Percentiles rank a stretch among this genome's conserved stretches.
Evolutionary conservation across 176 grass and related monocot genomes (phyloP).

Genomic region (Pontederia paniculata): DNA sequence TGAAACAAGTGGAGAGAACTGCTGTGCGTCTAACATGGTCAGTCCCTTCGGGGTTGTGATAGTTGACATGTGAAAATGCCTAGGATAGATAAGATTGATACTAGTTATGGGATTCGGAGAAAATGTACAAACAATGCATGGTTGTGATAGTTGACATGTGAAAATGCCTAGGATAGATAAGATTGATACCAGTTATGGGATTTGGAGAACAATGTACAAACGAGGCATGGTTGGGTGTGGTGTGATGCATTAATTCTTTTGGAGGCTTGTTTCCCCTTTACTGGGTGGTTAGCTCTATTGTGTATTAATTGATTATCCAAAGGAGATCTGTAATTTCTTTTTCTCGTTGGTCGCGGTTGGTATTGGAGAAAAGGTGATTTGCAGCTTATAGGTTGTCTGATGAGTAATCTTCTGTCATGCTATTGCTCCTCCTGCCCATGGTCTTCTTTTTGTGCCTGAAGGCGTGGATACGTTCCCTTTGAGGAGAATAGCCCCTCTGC

Average conservation of each 20-base stretch:
- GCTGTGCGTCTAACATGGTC: constrained; percentile 22
- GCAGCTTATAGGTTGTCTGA: too few relatives aligned
- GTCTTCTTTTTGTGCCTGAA: too few relatives aligned
- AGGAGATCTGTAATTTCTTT: neutral
- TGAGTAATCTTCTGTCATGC: too few relatives aligned
- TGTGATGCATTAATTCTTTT: constrained; percentile 56
- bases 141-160: constrained; percentile 7
- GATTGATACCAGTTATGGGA: constrained; percentile 36
- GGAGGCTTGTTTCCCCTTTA: constrained; percentile 15
- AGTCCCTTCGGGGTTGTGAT: constrained; percentile 8
- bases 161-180: too few relatives aligned
- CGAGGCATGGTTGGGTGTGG: constrained; percentile 10
- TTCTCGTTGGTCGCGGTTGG: neutral
- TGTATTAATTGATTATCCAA: constrained; percentile 25
- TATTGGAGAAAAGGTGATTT: too few relatives aligned
- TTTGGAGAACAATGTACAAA: constrained; percentile 39
- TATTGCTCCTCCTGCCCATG: too few relatives aligned
- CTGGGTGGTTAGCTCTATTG: constrained; percentile 18
- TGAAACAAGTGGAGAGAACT: constrained; percentile 11
- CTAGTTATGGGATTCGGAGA: constrained; percentile 40
- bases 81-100: constrained; percentile 36
- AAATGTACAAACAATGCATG: constrained; percentile 31
- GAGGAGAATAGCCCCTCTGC: too few relatives aligned
- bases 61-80: too few relatives aligned
- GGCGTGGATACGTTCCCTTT: too few relatives aligned